These are phyloP conservation scores for Niveomyces coronatus DNA, from an alignment of 2,329 filamentous ascomycete genomes.

Conservation along the genomic window DNA sequence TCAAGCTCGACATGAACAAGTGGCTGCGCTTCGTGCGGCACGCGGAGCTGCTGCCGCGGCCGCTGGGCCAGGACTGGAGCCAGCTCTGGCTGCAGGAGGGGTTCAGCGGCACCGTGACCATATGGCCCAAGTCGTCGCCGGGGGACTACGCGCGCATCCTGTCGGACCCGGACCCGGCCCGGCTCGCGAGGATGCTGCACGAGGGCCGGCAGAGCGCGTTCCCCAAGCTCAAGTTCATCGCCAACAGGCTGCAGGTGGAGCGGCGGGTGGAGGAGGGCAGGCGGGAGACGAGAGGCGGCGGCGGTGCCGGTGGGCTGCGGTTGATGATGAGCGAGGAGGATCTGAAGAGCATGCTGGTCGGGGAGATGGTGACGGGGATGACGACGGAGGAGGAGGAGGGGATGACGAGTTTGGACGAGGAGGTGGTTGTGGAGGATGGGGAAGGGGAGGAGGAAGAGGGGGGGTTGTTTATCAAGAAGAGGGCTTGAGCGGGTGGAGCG, in stretches of 20 bases:
- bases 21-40: conserved; percentile 94
- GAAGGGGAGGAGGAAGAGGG: conserved; percentile 11
- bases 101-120: conserved; percentile 89
- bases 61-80: conserved; percentile 90
- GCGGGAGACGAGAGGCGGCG: conserved; percentile 39
- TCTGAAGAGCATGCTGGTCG: conserved; percentile 36
- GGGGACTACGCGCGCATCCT: conserved; percentile 83
- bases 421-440: conserved; percentile 17
- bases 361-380: conserved; percentile 19
- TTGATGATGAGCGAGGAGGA: conserved; percentile 53
- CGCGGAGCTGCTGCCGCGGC: conserved; percentile 81
- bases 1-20: conserved; percentile 94
- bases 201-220: conserved; percentile 84
- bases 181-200: conserved; percentile 80
- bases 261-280: conserved; percentile 51
- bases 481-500: no score
- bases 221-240: conserved; percentile 84
- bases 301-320: conserved; percentile 45
- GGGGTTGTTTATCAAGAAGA: conserved; percentile 6
- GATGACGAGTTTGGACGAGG: conserved; percentile 16
- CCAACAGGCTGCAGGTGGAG: conserved; percentile 79
- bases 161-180: conserved; percentile 64
- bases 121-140: conserved; percentile 76
- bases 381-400: conserved; percentile 31
- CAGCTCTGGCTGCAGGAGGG: conserved; percentile 94